Conservation (phyloP, 352 stramenopile species). For the Phytophthora citricola region DNA sequence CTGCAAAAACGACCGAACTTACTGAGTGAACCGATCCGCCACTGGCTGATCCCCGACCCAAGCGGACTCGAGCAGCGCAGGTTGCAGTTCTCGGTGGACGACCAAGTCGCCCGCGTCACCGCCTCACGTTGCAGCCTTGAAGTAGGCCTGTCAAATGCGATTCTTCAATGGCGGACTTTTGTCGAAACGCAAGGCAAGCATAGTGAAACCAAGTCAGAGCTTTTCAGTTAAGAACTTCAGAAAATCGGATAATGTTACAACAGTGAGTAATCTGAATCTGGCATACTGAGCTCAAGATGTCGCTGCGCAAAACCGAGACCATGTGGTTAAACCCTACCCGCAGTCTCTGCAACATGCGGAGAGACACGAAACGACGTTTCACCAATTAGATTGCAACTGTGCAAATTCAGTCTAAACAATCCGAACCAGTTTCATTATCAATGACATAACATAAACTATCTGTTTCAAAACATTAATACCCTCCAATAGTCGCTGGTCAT, state of each 20-base stretch:
- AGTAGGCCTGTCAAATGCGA: constrained; percentile 22
- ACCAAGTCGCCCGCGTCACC: constrained; percentile 35
- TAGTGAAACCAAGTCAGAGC: constrained; percentile 13
- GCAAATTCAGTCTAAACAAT: neutral
- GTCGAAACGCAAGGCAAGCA: constrained; percentile 26
- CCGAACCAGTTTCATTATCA: neutral
- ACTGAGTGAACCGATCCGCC: neutral
- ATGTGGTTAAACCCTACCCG: constrained; percentile 8
- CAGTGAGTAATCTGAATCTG: constrained; percentile 24
- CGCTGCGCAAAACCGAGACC: constrained; percentile 2
- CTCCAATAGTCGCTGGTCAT: neutral
- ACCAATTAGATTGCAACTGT: constrained; percentile 1
- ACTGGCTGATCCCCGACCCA: neutral
- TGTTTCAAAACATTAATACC: neutral
- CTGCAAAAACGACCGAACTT: neutral
- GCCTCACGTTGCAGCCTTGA: constrained; percentile 26
- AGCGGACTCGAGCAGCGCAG: constrained; percentile 8
- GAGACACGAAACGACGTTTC: constrained; percentile 46
- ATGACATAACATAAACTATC: neutral
- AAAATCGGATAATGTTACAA: constrained; percentile 2
- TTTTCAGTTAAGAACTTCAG: constrained; percentile 3
- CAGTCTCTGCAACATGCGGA: constrained; percentile 50
- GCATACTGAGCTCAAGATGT: constrained; percentile 26
- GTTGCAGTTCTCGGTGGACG: constrained; percentile 29
- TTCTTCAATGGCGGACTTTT: constrained; percentile 1